Evolutionary conservation across 164 flowering plant species (phyloP).

Genomic region (Vitis rotundifolia): DNA sequence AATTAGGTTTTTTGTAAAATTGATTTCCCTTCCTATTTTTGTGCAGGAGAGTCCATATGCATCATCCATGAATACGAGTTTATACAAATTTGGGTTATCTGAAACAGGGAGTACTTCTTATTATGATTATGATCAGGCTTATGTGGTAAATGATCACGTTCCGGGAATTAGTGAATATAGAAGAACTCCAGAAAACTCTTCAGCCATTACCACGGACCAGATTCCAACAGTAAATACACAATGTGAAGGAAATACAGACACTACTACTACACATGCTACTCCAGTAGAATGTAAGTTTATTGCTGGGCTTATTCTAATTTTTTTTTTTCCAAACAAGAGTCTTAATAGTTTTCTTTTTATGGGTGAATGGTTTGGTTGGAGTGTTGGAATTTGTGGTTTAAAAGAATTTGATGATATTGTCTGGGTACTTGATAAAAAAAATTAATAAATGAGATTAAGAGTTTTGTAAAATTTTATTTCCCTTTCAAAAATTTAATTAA

Average conservation of each 20-base stretch:
- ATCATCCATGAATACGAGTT: constrained; percentile 36
- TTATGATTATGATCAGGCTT: constrained; percentile 42
- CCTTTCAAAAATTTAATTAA: too few species aligned
- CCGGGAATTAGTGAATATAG: constrained; percentile 39
- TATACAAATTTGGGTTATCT: constrained; percentile 60
- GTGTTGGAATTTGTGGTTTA: too few species aligned
- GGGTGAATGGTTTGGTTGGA: background rate
- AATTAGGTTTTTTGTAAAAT: background rate
- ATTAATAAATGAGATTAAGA: too few species aligned
- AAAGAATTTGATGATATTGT: too few species aligned
- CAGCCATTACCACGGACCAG: constrained; percentile 33
- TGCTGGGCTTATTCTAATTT: constrained; percentile 4
- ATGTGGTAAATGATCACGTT: constrained; percentile 40
- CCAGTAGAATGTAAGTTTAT: constrained; percentile 58
- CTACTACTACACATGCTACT: constrained; percentile 30
- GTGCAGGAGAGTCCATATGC: constrained; percentile 68
- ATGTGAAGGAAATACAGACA: constrained; percentile 40
- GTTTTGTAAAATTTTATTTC: too few species aligned
- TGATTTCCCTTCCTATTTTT: constrained; percentile 7
- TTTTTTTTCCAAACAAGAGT: background rate
- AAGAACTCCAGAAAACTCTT: constrained; percentile 42
- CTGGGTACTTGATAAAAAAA: too few species aligned
- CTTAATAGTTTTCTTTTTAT: background rate
- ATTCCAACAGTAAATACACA: constrained; percentile 33
- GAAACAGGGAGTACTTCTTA: constrained; percentile 52